Evolutionary conservation across 1,284 basidiomycete species (phyloP), one percentile per base, ranked within the genome.

Genomic region (Puccinia hordei): DNA sequence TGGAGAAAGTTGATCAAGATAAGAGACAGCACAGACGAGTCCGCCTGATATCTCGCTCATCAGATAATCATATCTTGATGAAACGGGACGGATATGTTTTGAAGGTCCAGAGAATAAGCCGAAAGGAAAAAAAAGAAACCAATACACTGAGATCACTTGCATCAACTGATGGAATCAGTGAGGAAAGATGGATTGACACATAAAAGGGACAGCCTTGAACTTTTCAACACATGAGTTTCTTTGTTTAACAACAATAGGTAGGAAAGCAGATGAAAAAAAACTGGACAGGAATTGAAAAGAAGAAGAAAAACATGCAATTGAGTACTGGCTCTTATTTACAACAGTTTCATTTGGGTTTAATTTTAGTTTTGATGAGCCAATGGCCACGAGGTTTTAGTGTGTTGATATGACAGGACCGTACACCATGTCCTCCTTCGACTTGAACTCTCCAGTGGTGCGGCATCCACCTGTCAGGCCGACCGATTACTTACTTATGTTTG

Each of bases 401-500:
- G n/a, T 55, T 63, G n/a, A n/a, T 33, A 19, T 41, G 38, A 4
- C 4, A 41, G 12, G 38, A 41, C 12, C 38, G n/a, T n/a, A n/a
- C n/a, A n/a, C 35, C n/a, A 22, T 35, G 19, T 13, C 41, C n/a
- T 38, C 22, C 35, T 63, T 38, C 30, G 17, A n/a, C 35, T 63
- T 63, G 61, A 63, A 33, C 33, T 2, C 35, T 63, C 33, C 12
- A 38, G 35, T 63, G 35, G 35, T 33, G 35, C 38, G 61, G 33
- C 6, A 63, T 63, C 35, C 35, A 38, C 13, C 4, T 38, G 8
- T 30, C 30, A n/a, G n/a, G n/a, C n/a, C 19, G 30, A 63, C 15
- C 10, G 22, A n/a, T 63, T 8, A 38, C 27, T 17, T 44, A 69
- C 44, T 69, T 69, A 38, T 69, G 66, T 51, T 69, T 69, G 66